Evolutionary conservation across 768 basidiomycete species (phyloP), one percentile per base, ranked within the genome.

Genomic region (Scleroderma bovista): DNA sequence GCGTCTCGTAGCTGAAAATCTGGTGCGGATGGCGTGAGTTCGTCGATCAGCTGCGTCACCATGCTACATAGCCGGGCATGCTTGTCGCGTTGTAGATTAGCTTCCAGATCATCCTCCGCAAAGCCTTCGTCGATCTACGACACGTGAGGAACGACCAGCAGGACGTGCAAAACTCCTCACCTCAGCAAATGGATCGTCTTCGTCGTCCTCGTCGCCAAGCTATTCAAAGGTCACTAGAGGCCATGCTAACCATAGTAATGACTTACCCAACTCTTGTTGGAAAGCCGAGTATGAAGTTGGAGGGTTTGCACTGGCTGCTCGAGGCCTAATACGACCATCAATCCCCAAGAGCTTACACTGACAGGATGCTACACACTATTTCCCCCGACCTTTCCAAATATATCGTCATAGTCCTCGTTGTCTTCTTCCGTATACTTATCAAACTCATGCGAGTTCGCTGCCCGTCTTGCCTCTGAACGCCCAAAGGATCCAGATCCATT

Each of bases 111-210:
- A 54, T 92, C 88, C 56, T 94, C 91, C 2, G 82, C 85, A 57
- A 93, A 94, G 7, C 87, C 89, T 72, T 94, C 93, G 59, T 96
- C 93, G 51, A 95, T 94, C 88, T 87, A 53, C 31, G 47, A 9
- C 7, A 36, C 24, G 1, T 34, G 46, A 40, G 48, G 56, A 40
- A 52, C 55, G 31, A 13, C 15, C 22, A 6, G 31, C 23, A 33
- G 40, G 44, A 13, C 42, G 42, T 24, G 24, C 19, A 17, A 42
- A 16, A 15, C 20, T 42, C 43, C 58, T 49, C 57, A 90, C 91
- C 73, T 93, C 91, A 2, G 95, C 93, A 58, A 99, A 99, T 1
- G 96, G 95, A 72, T 99, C 93, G 47, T 93, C 90, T 46, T 95
- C 93, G 50, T 95, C 93, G 2, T 80, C 81, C 31, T 88, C 89